Base-by-base conservation (phyloP, 169 alveolate genomes). In the Plasmodium gaboni region DNA sequence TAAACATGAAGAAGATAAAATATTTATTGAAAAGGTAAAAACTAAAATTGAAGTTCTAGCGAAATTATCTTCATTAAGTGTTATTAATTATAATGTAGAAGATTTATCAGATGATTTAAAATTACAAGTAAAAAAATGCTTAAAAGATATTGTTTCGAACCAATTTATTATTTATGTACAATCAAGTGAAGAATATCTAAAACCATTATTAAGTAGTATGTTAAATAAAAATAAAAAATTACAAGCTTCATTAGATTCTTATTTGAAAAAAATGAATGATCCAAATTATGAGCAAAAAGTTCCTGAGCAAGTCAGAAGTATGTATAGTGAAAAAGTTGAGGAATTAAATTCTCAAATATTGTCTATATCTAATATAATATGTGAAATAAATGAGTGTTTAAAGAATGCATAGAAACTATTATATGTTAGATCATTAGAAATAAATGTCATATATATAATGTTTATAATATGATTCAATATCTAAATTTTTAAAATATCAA, bases 261-360 rank as follows among this genome's bases (percentile, higher is more conserved):
- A 94, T 63, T 68, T 44, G 48, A 94, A 95, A 92, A 91, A 93
- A 80, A 70, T 93, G 26, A 91, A 91, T 60, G 94, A 93, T 42
- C 96, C 96, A 12, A 93, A 95, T 89, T 94, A 94, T 73, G 95
- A 88, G 80, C 88, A 87, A 44, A 96, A 95, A 93, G 98, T 96
- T 60, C 98, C 98, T 19, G 95, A 92, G 42, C 88, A 85, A 76
- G 94, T 95, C 15, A 85, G 95, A 38, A 93, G 60, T 88, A 91
- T 95, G 71, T 95, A 95, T 76, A 89, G 93, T 28, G 93, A 94
- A 44, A 95, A 95, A 74, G 83, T 95, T 5, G 92, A 93, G 60
- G 94, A 95, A 65, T 92, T 95, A 32, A 71, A 59, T 38, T 46
- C 92, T 28, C 87, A 86, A 61, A 86, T 86, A 46, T 46, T 65